Percentiles rank a stretch among this genome's conserved stretches.
Conservation (phyloP, 345 rosid genomes). For the Trapa incisa region DNA sequence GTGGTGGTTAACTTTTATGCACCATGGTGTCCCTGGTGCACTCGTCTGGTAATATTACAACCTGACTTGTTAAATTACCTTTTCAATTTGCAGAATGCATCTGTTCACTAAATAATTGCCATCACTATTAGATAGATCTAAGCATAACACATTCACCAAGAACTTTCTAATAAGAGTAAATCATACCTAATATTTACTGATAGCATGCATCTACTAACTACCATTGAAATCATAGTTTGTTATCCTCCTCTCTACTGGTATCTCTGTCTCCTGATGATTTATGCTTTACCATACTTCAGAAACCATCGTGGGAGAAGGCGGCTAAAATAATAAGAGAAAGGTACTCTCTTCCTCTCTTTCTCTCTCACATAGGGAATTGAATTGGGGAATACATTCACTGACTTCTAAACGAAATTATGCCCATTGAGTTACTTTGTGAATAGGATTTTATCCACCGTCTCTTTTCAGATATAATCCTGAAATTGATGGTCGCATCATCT, state of each 20-base stretch:
- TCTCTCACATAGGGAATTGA: neutral
- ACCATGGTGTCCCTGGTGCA: slow-evolving; percentile 98
- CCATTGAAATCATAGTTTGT: neutral
- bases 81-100: neutral
- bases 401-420: neutral
- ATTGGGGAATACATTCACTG: no score
- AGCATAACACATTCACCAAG: neutral
- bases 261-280: neutral
- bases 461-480: slow-evolving; percentile 80
- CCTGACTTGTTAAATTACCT: neutral
- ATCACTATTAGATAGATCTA: neutral
- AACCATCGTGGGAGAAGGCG: slow-evolving; percentile 98
- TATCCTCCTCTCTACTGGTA: slow-evolving; percentile 4
- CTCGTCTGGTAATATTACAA: slow-evolving; percentile 58
- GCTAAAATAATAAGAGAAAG: slow-evolving; percentile 71
- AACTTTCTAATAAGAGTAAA: neutral
- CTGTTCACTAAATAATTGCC: neutral
- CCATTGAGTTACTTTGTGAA: neutral
- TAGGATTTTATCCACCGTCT: slow-evolving; percentile 5
- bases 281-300: slow-evolving; percentile 39
- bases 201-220: neutral
- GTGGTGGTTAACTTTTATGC: slow-evolving; percentile 88
- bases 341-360: slow-evolving; percentile 20
- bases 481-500: slow-evolving; percentile 72
- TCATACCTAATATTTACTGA: neutral